Conservation (phyloP, 345 rosid species). For the Dipteronia dyeriana region DNA sequence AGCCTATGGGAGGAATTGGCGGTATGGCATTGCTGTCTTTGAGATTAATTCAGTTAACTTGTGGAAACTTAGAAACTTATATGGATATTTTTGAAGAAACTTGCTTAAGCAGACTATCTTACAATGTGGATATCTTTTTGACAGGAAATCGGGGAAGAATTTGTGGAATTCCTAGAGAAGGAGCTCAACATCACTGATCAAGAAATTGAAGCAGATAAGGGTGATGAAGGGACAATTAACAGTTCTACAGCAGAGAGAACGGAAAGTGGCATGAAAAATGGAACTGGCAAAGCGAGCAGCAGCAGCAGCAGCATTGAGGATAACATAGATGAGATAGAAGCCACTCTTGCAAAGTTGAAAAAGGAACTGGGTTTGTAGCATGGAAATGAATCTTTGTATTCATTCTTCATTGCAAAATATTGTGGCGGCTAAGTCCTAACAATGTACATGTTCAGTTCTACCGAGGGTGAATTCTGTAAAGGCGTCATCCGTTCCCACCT, state of each 20-base stretch:
- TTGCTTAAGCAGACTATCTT: conserved; percentile 9
- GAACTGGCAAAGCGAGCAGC: conserved; percentile 38
- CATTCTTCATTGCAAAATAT: conserved; percentile 2
- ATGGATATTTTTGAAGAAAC: neutral
- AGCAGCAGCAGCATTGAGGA: conserved; percentile 51
- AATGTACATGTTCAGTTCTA: neutral
- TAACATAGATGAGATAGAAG: conserved; percentile 83
- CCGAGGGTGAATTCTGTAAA: neutral
- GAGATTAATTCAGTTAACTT: neutral
- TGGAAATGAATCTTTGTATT: neutral
- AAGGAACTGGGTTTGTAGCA: conserved; percentile 80
- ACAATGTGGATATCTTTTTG: conserved; percentile 4
- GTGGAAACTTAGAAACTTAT: neutral
- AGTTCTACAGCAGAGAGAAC: conserved; percentile 31
- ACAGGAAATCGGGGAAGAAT: conserved; percentile 92
- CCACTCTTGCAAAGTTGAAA: conserved; percentile 78
- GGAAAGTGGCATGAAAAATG: conserved; percentile 28
- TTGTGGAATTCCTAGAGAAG: conserved; percentile 89
- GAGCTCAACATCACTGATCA: conserved; percentile 72
- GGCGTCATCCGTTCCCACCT: neutral
- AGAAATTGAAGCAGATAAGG: conserved; percentile 33
- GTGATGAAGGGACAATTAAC: conserved; percentile 17
- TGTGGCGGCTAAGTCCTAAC: neutral
- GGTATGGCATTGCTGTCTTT: conserved; percentile 42
- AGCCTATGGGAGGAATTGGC: conserved; percentile 96